Base-by-base conservation (phyloP, 495 filamentous ascomycete species). In the Tuber melanosporum region DNA sequence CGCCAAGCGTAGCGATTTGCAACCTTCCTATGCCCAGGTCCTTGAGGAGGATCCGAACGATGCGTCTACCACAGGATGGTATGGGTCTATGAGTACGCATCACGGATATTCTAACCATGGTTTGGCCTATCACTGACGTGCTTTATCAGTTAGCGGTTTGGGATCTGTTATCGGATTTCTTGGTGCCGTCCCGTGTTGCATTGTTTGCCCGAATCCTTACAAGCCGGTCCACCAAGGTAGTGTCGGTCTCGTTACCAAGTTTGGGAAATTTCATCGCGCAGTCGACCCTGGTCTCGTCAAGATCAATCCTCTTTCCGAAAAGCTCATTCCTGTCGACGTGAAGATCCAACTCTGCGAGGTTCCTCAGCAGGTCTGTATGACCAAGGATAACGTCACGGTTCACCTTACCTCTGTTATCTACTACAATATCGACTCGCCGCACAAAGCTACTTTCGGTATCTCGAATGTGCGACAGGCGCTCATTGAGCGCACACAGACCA, bases 311-410 rank as follows among this genome's bases (percentile, higher is more conserved):
- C 90, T 98, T 71, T 93, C 91, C 80, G 95, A 99, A 87, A 89
- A 87, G 70, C 88, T 99, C 41, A 92, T 91, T 79, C 92, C 95
- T 78, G 92, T 99, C 79, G 95, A 99, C 84, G 95, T 99, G 85
- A 98, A 98, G 90, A 98, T 98, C 81, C 95, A 99, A 86, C 97
- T 98, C 41, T 72, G 85, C 88, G 93, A 99, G 88, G 95, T 99
- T 9, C 95, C 95, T 10, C 89, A 93, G 84, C 95, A 99, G 86
- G 89, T 94, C 81, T 98, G 95, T 89, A 99, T 99, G 94, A 99
- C 96, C 85, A 98, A 97, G 85, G 95, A 99, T 87, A 98, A 98
- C 81, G 95, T 98, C 76, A 96, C 91, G 41, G 89, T 99, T 70
- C 90, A 95, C 82, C 88, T 99, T 76, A 98, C 94, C 47, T 95